Conservation (phyloP, 495 filamentous ascomycete genomes). For the Aspergillus incahuasiensis region DNA sequence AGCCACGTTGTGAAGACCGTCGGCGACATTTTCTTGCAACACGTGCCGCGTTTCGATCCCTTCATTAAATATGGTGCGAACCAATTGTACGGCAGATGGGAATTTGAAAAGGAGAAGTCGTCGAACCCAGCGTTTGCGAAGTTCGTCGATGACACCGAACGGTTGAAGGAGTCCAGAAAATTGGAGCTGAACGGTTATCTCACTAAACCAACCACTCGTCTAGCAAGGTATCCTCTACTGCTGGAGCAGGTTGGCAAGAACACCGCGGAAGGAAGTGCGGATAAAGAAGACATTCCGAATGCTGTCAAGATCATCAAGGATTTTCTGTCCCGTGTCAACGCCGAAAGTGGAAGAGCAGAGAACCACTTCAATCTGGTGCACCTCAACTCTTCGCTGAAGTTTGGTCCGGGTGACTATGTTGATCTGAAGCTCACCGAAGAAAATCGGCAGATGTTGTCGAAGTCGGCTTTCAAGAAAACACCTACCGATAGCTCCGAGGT, state of each 20-base stretch:
- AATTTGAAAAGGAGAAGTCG: constrained; percentile 93
- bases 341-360: constrained; percentile 93
- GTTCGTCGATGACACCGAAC: constrained; percentile 96
- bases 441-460: constrained; percentile 85
- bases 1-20: constrained; percentile 81
- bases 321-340: constrained; percentile 81
- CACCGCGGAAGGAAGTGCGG: constrained; percentile 79
- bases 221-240: constrained; percentile 91
- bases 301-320: constrained; percentile 82
- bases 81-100: constrained; percentile 93
- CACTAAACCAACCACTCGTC: constrained; percentile 93
- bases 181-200: constrained; percentile 97
- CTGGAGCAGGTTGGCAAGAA: constrained; percentile 89
- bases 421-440: constrained; percentile 95
- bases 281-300: constrained; percentile 86
- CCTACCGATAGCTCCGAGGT: constrained; percentile 85
- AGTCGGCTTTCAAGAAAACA: constrained; percentile 87
- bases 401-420: constrained; percentile 78
- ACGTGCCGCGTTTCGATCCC: constrained; percentile 85
- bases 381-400: constrained; percentile 84
- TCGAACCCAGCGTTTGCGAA: constrained; percentile 79
- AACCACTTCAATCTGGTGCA: constrained; percentile 95
- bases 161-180: constrained; percentile 93
- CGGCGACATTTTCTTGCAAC: constrained; percentile 92
- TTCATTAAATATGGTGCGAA: constrained; percentile 97